Conservation (phyloP, 176 grass and related monocot genomes). For the Aegilops longissima region DNA sequence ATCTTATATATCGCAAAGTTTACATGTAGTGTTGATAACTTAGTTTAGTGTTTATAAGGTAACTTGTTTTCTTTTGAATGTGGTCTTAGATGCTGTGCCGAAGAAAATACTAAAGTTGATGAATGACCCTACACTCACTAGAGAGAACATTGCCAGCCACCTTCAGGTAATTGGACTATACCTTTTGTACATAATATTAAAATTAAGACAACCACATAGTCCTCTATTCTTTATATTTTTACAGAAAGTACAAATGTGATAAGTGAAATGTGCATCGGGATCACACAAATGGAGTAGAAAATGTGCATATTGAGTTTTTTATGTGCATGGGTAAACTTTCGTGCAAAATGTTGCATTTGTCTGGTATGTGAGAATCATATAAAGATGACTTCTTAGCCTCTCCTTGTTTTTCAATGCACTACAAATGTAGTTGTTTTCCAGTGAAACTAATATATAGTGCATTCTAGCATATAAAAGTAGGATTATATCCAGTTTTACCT, state of each 20-base stretch:
- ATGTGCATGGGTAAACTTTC: background rate
- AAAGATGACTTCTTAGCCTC: background rate
- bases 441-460: too few species aligned
- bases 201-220: too few species aligned
- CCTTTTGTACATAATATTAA: background rate
- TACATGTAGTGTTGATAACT: background rate
- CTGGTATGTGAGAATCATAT: background rate
- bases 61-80: background rate
- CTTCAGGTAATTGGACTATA: background rate
- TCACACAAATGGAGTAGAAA: background rate
- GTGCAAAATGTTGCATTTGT: background rate
- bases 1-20: background rate
- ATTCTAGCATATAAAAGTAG: background rate
- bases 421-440: background rate
- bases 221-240: background rate
- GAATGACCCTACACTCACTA: background rate
- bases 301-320: background rate
- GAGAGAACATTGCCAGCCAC: conserved; percentile 44
- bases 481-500: background rate
- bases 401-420: background rate
- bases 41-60: background rate
- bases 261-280: background rate
- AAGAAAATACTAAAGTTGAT: conserved; percentile 38
- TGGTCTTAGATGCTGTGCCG: conserved; percentile 20
- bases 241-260: background rate